Evolutionary conservation across 2,329 filamentous ascomycete genomes (phyloP), one percentile per base, ranked within the genome.

Genomic region (Colletotrichum sp.): DNA sequence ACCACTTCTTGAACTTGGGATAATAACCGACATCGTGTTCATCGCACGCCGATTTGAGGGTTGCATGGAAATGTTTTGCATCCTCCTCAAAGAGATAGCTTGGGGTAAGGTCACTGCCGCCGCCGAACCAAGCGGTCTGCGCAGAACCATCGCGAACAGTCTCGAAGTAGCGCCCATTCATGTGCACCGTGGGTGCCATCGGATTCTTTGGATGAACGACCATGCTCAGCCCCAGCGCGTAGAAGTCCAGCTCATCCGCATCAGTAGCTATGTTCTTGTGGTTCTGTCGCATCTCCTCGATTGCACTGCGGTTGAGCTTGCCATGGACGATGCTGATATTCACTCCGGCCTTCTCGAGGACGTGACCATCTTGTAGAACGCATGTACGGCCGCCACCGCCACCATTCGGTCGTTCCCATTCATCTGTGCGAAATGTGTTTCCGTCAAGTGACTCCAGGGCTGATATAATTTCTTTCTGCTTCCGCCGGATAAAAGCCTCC

Each of bases 161-260:
- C 88, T 99, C 97, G 82, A 99, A 99, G 86, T 99, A 99, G 72
- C 97, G 93, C 88, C 98, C 98, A 88, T 99, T 99, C 80, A 99
- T 90, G 84, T 99, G 97, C n/a, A 99, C 96, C 0, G 97, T 99
- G 0, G 97, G 97, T 9, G 96, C 96, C 93, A 98, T 98, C 61
- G 97, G 97, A 85, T 99, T 99, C 80, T 92, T 90, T 1, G 97
- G 97, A 84, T 99, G 97, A 65, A 99, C 89, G 34, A 99, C 96
- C 84, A 99, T 90, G 82, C 95, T 98, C 70, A 99, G 88, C 6
- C 97, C 97, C 2, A 96, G 94, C n/a, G 96, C 97, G 84, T 99
- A 99, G 90, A 99, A 99, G 80, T 96, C 94, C 76, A 99, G 88
- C 59, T 93, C 98, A 96, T 30, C 21, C 4, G 9, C 16, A 2